Percentiles rank a stretch among this genome's conserved stretches.
These are phyloP conservation scores for Arthrobotrys entomopaga DNA, from an alignment of 2,329 filamentous ascomycete species.

Conservation along the genomic window DNA sequence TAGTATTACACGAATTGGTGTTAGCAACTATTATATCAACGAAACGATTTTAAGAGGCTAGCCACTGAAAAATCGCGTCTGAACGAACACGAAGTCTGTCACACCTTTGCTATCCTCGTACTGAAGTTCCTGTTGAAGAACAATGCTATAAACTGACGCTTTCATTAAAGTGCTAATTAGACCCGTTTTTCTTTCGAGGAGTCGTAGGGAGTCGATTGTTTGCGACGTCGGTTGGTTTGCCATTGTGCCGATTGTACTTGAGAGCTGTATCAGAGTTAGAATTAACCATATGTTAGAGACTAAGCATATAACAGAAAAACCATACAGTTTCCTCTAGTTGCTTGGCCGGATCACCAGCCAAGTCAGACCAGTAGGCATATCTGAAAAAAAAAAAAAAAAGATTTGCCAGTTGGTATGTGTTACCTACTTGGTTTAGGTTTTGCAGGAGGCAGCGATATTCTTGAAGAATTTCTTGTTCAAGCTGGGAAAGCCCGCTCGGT, in stretches of 20 bases:
- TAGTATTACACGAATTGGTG: too few relatives aligned
- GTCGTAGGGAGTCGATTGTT: conserved; percentile 84
- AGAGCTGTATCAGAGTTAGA: conserved; percentile 65
- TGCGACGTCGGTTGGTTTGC: conserved; percentile 78
- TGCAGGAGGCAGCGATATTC: conserved; percentile 88
- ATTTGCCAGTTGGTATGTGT: too few relatives aligned
- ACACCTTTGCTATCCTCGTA: conserved; percentile 66
- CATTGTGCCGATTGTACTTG: conserved; percentile 71
- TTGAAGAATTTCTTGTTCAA: conserved; percentile 93
- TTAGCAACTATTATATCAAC: too few relatives aligned
- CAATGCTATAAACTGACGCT: conserved; percentile 98
- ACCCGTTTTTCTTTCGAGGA: conserved; percentile 92
- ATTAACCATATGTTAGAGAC: too few relatives aligned
- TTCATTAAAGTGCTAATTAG: conserved; percentile 95
- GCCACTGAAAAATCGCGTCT: too few relatives aligned
- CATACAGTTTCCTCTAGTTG: conserved; percentile 1
- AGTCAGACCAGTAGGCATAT: neutral
- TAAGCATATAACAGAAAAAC: too few relatives aligned
- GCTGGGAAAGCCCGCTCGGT: conserved; percentile 65
- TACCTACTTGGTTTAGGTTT: conserved; percentile 85
- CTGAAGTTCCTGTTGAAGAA: conserved; percentile 94
- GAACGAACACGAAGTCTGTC: too few relatives aligned
- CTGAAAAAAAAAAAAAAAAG: too few relatives aligned
- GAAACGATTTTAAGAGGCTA: too few relatives aligned
- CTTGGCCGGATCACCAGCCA: neutral